Evolutionary conservation across 805 yeast species (phyloP), one percentile per base, ranked within the genome.

Genomic region (Lipomyces orientalis): DNA sequence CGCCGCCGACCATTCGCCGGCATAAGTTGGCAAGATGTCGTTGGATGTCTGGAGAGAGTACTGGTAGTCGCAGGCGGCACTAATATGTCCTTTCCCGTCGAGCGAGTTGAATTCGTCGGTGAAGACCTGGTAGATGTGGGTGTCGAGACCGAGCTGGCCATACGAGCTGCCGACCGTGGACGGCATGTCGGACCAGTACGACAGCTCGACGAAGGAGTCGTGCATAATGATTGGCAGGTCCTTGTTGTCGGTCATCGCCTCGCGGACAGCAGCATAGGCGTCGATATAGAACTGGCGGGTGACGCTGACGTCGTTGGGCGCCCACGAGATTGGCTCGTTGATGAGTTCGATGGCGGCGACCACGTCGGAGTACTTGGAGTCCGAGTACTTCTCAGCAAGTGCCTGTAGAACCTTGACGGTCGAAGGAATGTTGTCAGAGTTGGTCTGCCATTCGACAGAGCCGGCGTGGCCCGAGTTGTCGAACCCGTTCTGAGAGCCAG

Each of bases 401-500:
- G 80, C 74, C 25, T 81, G 75, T 64, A 93, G 78, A 1, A 88
- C 91, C 5, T 81, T 76, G 60, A 85, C 74, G 1, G 97, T 88
- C 19, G 85, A 73, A 39, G 82, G 78, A 57, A 84, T 79, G 75
- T 89, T 88, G 22, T 73, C 76, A 65, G 83, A 81, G 43, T 81
- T 83, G 3, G 57, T n/a, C 54, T 69, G 89, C 86, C 90, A 92
- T 2, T 78, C 78, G 59, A 82, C 75, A 1, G 74, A 52, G 76
- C 89, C 97, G 74, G 97, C 85, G 70, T 86, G 80, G 34, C 98
- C 98, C 8, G 97, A 91, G 81, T 93, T 93, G 79, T 93, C 98
- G 75, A 92, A 94, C 14, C 98, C 98, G 77, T 93, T 93, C 79
- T 93, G 98, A 29, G 97, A 90, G 29, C 97, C 98, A 43, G 97